phyloP scores from a whole-genome alignment of 1,139 yeast genomes.

The Geotrichum europaeum region DNA sequence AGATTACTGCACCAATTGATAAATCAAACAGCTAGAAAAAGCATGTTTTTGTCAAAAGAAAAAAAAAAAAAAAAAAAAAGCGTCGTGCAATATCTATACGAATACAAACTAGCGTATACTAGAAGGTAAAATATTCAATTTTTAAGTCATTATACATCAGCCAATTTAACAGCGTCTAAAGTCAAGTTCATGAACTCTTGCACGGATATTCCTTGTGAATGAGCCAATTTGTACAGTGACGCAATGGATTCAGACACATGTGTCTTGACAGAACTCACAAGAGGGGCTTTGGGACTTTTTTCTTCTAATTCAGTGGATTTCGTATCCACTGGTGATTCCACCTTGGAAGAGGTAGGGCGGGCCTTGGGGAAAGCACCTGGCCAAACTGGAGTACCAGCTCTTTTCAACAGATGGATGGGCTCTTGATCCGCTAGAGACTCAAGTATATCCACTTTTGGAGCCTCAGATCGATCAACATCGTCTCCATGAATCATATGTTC shows the following conservation, averaged over 20 bases:
- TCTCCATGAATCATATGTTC: slow-evolving; percentile 20
- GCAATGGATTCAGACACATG: slow-evolving; percentile 8
- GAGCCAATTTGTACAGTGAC: slow-evolving; percentile 6
- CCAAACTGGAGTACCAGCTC: slow-evolving; percentile 4
- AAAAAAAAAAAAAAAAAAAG: not conserved
- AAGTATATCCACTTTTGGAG: not conserved
- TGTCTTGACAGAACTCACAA: not conserved
- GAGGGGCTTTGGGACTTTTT: not conserved
- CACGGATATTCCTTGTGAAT: slow-evolving; percentile 7
- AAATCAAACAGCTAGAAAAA: not conserved
- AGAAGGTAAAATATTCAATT: too few relatives aligned
- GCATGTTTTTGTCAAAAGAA: not conserved
- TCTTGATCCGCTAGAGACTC: not conserved
- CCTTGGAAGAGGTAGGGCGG: not conserved
- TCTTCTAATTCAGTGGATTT: not conserved
- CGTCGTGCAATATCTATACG: not conserved
- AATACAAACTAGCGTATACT: too few relatives aligned
- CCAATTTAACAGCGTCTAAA: not conserved
- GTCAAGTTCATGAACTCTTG: slow-evolving; percentile 6
- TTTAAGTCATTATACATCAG: not conserved
- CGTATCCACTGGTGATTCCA: not conserved
- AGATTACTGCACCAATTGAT: too few relatives aligned
- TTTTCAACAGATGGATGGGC: not conserved
- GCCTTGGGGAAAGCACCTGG: not conserved
- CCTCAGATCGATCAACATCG: slow-evolving; percentile 6